phyloP scores from a whole-genome alignment of 305 asterid species.

The Fraxinus latifolia region DNA sequence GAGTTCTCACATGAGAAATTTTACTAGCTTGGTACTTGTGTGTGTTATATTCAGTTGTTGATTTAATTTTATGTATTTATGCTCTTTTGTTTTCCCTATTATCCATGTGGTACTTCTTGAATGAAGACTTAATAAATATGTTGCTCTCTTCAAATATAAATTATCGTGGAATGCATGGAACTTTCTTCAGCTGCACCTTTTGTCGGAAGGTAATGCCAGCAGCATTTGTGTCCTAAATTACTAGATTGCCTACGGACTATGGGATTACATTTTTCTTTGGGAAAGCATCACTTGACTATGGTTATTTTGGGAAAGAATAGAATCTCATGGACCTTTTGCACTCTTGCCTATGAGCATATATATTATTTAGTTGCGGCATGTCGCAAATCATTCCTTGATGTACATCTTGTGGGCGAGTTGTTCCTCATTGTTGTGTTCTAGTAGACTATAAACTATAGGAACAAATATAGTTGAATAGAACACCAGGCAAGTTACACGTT shows the following conservation, averaged over 20 bases:
- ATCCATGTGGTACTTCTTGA: conserved; percentile 26
- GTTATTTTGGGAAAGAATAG: not conserved
- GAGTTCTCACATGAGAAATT: not conserved
- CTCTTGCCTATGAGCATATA: not conserved
- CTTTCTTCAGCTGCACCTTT: conserved; percentile 79
- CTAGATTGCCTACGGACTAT: not conserved
- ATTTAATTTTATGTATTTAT: not conserved
- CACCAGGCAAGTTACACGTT: not conserved
- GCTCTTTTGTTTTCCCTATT: not conserved
- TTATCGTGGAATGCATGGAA: conserved; percentile 38
- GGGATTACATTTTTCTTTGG: not conserved
- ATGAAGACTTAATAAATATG: conserved; percentile 29
- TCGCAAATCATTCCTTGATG: not conserved
- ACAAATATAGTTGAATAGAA: conserved; percentile 16
- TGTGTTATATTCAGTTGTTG: not conserved
- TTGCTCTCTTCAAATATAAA: conserved; percentile 32
- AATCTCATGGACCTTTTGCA: not conserved
- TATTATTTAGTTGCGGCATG: not conserved
- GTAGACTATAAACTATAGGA: conserved; percentile 16
- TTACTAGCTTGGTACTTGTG: not conserved
- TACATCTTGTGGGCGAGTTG: not conserved
- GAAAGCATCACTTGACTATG: not conserved
- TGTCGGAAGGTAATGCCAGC: conserved; percentile 73
- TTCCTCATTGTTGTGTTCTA: conserved; percentile 1
- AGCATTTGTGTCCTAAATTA: not conserved